Conservation (phyloP, 495 filamentous ascomycete genomes). For the Aspergillus cavernicola region DNA sequence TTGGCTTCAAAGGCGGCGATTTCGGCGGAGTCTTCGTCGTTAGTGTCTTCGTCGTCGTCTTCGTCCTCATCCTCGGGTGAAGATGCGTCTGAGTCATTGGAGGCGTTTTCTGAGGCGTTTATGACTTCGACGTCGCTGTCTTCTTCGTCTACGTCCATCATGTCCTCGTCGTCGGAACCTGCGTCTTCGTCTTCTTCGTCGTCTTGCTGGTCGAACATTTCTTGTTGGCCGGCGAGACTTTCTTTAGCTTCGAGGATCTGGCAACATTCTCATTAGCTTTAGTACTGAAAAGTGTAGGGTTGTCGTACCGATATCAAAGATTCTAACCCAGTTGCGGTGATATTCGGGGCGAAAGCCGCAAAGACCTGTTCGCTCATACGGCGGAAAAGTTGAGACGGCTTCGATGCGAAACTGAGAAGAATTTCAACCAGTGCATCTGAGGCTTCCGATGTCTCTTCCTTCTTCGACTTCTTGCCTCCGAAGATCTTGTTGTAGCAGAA, state of each 20-base stretch:
- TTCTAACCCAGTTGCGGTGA: conserved; percentile 68
- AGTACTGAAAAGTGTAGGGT: background rate
- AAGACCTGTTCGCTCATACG: conserved; percentile 88
- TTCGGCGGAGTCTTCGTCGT: conserved; percentile 48
- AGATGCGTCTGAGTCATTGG: conserved; percentile 28
- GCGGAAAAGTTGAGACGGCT: conserved; percentile 77
- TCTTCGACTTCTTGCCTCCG: conserved; percentile 43
- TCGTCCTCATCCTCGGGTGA: conserved; percentile 38
- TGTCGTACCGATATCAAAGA: conserved; percentile 58
- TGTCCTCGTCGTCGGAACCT: conserved; percentile 29
- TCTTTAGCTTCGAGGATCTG: conserved; percentile 76
- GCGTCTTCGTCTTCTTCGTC: conserved; percentile 48
- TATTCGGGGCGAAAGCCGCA: conserved; percentile 63
- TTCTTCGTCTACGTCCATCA: conserved; percentile 33
- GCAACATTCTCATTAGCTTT: background rate
- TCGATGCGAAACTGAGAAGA: conserved; percentile 80
- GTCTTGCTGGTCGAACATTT: conserved; percentile 75
- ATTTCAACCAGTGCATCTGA: conserved; percentile 82
- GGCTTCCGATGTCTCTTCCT: conserved; percentile 54
- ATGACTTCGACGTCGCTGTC: conserved; percentile 41
- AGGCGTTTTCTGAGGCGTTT: conserved; percentile 29
- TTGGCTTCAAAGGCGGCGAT: conserved; percentile 70
- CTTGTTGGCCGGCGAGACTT: conserved; percentile 74
- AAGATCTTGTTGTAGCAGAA: conserved; percentile 64
- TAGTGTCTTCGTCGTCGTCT: conserved; percentile 34